Conservation (phyloP, 768 basidiomycete species). For the Suillus variegatus region DNA sequence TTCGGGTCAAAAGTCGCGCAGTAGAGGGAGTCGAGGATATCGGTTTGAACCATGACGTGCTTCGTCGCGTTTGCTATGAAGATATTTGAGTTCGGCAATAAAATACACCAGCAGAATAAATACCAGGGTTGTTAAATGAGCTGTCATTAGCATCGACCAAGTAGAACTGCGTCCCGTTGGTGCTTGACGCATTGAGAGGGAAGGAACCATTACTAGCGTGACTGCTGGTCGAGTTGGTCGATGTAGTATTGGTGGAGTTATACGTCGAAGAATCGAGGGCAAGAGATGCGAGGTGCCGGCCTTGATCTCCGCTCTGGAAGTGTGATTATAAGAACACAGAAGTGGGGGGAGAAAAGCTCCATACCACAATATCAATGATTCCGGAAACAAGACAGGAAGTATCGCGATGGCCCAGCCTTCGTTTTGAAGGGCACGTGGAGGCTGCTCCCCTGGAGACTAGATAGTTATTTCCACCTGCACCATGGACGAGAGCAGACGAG, state of each 20-base stretch:
- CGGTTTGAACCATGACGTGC: constrained; percentile 45
- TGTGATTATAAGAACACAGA: not conserved
- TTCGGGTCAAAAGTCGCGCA: constrained; percentile 66
- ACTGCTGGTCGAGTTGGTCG: constrained; percentile 31
- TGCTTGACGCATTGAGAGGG: constrained; percentile 50
- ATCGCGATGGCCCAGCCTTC: constrained; percentile 11
- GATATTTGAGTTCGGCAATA: constrained; percentile 7
- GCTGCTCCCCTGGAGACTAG: constrained; percentile 20
- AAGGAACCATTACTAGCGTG: constrained; percentile 31
- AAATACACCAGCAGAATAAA: constrained; percentile 2
- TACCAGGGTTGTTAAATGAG: constrained; percentile 14
- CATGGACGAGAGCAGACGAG: constrained; percentile 24
- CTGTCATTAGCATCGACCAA: constrained; percentile 31
- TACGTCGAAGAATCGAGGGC: constrained; percentile 19
- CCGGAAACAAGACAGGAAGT: constrained; percentile 37
- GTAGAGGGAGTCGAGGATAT: constrained; percentile 45
- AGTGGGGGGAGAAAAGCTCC: constrained; percentile 14
- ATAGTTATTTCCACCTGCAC: constrained; percentile 30
- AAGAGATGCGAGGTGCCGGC: constrained; percentile 25
- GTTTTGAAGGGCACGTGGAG: not conserved
- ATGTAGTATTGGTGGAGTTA: not conserved
- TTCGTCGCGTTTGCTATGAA: constrained; percentile 18
- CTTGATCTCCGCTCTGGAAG: constrained; percentile 1
- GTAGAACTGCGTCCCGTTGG: constrained; percentile 45
- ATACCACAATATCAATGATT: constrained; percentile 50